phyloP scores from a whole-genome alignment of 2,329 filamentous ascomycete genomes.

The Trichoderma hamatum region DNA sequence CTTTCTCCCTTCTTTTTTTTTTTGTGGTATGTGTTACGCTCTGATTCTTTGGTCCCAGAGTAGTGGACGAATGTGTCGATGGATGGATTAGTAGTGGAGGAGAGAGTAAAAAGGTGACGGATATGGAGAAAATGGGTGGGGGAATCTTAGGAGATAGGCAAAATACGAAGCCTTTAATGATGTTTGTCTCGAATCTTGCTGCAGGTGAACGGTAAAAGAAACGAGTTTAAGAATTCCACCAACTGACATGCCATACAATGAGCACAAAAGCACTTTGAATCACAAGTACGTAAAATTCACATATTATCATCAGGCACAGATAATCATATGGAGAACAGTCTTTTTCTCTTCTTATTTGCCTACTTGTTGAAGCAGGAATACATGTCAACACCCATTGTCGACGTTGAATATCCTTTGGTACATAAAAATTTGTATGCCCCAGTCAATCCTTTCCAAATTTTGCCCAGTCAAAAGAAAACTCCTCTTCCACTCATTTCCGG shows the following conservation, averaged over 20 bases:
- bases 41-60: not conserved
- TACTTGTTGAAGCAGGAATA: constrained; percentile 30
- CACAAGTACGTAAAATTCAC: not conserved
- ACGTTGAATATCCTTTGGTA: constrained; percentile 29
- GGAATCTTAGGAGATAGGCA: constrained; percentile 21
- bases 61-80: not conserved
- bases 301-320: not conserved
- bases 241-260: not conserved
- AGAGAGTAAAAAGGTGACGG: not conserved
- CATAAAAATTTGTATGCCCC: constrained; percentile 22
- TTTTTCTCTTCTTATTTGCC: constrained; percentile 4
- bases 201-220: not conserved
- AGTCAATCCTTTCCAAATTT: constrained; percentile 2
- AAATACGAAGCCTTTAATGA: constrained; percentile 26
- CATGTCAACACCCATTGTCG: constrained; percentile 13
- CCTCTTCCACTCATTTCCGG: constrained; percentile 23
- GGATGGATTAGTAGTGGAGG: too few relatives aligned
- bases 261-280: too few relatives aligned
- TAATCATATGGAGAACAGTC: not conserved
- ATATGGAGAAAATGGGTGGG: not conserved
- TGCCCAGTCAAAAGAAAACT: constrained; percentile 28
- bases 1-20: not conserved
- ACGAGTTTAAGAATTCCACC: not conserved
- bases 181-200: not conserved
- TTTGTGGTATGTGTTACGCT: not conserved